Evolutionary conservation across 2,329 filamentous ascomycete genomes (phyloP).

Genomic region (Elsinoe necatrix): DNA sequence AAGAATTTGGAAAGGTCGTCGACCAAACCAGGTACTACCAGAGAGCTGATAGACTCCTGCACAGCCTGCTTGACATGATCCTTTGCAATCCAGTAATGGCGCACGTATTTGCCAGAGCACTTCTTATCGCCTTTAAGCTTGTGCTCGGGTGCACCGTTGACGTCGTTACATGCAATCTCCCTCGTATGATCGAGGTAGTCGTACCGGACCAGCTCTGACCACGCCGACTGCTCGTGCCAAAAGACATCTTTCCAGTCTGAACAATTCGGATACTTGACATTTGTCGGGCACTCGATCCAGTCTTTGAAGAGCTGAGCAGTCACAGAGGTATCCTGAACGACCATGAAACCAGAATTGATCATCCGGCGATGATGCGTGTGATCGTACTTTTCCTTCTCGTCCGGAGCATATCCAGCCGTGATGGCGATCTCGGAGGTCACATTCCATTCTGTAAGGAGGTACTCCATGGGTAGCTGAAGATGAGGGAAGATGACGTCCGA

Average conservation of each 20-base stretch:
- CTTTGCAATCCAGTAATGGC: constrained; percentile 22
- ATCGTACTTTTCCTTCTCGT: constrained; percentile 29
- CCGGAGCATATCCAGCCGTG: constrained; percentile 36
- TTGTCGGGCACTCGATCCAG: constrained; percentile 28
- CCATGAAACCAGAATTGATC: constrained; percentile 39
- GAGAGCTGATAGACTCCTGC: background rate
- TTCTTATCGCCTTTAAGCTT: constrained; percentile 22
- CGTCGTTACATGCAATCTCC: constrained; percentile 31
- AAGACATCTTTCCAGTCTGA: constrained; percentile 25
- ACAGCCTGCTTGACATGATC: constrained; percentile 4
- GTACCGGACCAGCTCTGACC: constrained; percentile 30
- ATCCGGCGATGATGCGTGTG: constrained; percentile 36
- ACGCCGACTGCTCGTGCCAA: constrained; percentile 30
- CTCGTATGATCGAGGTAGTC: constrained; percentile 28
- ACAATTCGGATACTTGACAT: constrained; percentile 29
- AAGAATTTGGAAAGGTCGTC: constrained; percentile 2
- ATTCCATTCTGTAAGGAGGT: constrained; percentile 42
- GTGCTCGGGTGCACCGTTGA: constrained; percentile 26
- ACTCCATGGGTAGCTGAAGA: constrained; percentile 40
- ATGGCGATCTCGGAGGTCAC: constrained; percentile 34
- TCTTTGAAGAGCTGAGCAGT: constrained; percentile 27
- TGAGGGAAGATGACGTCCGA: constrained; percentile 38
- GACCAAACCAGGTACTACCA: constrained; percentile 1
- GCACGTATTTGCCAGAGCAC: constrained; percentile 32
- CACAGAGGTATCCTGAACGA: constrained; percentile 33